These are phyloP conservation scores for Artomyces pyxidatus DNA, from an alignment of 768 basidiomycete genomes.

Conservation along the genomic window DNA sequence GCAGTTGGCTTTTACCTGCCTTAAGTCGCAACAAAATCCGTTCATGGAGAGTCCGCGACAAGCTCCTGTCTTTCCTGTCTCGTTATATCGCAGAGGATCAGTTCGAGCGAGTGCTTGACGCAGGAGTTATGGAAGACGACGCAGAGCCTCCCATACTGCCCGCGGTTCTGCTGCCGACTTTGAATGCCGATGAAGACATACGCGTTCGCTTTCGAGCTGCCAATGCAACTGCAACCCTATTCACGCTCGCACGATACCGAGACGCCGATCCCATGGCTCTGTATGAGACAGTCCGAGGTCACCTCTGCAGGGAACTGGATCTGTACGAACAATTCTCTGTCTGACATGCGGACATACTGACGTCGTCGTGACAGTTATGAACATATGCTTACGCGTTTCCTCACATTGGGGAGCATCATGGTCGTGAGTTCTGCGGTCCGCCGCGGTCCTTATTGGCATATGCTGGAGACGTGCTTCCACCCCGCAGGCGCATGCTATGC, in stretches of 20 bases:
- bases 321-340: conserved; percentile 33
- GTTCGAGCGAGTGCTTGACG: conserved; percentile 39
- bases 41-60: conserved; percentile 65
- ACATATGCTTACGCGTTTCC: conserved; percentile 61
- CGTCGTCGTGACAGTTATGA: conserved; percentile 36
- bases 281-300: conserved; percentile 41
- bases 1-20: conserved; percentile 43
- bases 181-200: conserved; percentile 67
- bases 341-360: background rate
- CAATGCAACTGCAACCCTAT: conserved; percentile 47
- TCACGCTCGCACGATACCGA: conserved; percentile 38
- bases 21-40: conserved; percentile 33
- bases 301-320: conserved; percentile 36
- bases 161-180: conserved; percentile 37
- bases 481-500: conserved; percentile 33
- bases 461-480: conserved; percentile 61
- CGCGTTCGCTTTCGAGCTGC: conserved; percentile 79
- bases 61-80: conserved; percentile 57
- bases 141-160: conserved; percentile 22
- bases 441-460: conserved; percentile 80
- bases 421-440: conserved; percentile 69
- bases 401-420: conserved; percentile 71
- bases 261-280: conserved; percentile 25
- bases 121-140: background rate
- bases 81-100: conserved; percentile 56